Evolutionary conservation across 495 filamentous ascomycete genomes (phyloP).

Genomic region (Penicillium coffeae): DNA sequence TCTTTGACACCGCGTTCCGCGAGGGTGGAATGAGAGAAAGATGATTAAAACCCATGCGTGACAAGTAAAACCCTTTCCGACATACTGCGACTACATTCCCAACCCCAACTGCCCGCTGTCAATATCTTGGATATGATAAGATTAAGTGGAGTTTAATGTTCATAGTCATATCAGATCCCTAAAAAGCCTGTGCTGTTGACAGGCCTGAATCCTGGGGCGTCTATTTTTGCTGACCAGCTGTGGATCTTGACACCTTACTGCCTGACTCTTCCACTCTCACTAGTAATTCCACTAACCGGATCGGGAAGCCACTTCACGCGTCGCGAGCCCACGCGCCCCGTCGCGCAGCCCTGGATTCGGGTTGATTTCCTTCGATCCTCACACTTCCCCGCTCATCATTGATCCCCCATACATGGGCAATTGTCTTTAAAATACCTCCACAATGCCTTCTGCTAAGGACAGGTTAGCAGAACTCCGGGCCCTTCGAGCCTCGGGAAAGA

Average conservation of each 20-base stretch:
- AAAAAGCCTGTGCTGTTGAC: constrained; percentile 3
- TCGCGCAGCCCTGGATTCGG: constrained; percentile 10
- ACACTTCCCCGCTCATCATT: constrained; percentile 19
- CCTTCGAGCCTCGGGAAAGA: constrained; percentile 85
- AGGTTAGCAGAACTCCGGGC: constrained; percentile 75
- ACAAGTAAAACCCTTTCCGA: too few relatives aligned
- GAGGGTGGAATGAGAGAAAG: too few relatives aligned
- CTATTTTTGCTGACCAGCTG: not conserved
- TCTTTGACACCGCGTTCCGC: too few relatives aligned
- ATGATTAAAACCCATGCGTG: too few relatives aligned
- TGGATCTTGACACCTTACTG: not conserved
- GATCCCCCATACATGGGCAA: constrained; percentile 14
- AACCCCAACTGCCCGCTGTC: too few relatives aligned
- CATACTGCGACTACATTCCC: too few relatives aligned
- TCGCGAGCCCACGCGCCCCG: constrained; percentile 9
- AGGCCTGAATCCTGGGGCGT: not conserved
- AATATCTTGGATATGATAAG: too few relatives aligned
- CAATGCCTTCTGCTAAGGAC: constrained; percentile 40
- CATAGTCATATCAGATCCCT: too few relatives aligned
- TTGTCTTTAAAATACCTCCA: constrained; percentile 11
- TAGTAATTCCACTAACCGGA: not conserved
- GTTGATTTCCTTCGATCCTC: constrained; percentile 16
- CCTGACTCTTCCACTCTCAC: not conserved
- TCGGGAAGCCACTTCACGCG: constrained; percentile 12
- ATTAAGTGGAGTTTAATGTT: too few relatives aligned